phyloP scores from a whole-genome alignment of 441 rosid species.

The Lepidium campestre region DNA sequence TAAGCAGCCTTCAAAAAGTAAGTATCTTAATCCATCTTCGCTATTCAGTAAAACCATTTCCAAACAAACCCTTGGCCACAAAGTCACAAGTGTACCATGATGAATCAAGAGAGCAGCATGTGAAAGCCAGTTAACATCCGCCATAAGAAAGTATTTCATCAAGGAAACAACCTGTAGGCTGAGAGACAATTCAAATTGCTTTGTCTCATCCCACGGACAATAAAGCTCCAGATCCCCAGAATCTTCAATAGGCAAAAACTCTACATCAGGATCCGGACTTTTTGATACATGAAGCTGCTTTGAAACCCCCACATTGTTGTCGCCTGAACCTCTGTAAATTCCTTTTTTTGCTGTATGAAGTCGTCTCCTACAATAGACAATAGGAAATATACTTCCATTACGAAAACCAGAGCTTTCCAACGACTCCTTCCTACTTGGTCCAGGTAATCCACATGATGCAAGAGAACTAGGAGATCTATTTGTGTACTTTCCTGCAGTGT shows the following conservation, averaged over 20 bases:
- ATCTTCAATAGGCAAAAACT: constrained; percentile 36
- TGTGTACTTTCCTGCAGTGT: constrained; percentile 26
- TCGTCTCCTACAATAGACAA: constrained; percentile 84
- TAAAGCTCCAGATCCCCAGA: constrained; percentile 31
- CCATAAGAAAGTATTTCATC: constrained; percentile 28
- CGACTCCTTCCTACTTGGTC: constrained; percentile 31
- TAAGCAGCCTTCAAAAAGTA: constrained; percentile 74
- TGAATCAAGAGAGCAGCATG: constrained; percentile 42
- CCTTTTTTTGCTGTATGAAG: constrained; percentile 39
- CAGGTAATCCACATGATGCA: constrained; percentile 29
- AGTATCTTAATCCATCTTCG: constrained; percentile 61
- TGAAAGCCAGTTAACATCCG: constrained; percentile 37
- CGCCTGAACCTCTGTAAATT: constrained; percentile 11
- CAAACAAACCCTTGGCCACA: constrained; percentile 76
- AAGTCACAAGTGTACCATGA: constrained; percentile 44
- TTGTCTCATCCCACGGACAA: constrained; percentile 30
- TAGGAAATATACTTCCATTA: constrained; percentile 43
- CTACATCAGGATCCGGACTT: constrained; percentile 31
- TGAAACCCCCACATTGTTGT: constrained; percentile 11
- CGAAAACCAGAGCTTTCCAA: constrained; percentile 27
- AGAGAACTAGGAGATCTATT: constrained; percentile 28
- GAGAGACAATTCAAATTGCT: constrained; percentile 36
- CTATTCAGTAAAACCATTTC: constrained; percentile 86
- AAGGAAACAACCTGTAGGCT: constrained; percentile 34
- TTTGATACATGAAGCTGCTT: constrained; percentile 27